A percentile compares a stretch with the other conserved stretches of the same genome.
These are phyloP conservation scores for Plectosphaerella sp. DNA, from an alignment of 2,329 filamentous ascomycete genomes.

Conservation along the genomic window DNA sequence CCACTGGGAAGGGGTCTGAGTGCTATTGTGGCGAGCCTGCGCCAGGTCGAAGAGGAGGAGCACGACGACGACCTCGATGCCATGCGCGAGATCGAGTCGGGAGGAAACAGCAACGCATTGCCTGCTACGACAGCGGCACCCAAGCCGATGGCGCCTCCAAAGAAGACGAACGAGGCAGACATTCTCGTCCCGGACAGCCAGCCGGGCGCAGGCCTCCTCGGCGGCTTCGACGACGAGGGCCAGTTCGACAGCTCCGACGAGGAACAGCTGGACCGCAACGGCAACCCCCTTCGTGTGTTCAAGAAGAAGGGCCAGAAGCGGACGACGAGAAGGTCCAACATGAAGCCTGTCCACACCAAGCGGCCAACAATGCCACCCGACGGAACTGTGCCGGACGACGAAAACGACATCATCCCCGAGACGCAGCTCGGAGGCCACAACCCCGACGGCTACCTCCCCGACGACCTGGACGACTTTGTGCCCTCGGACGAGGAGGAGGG, in stretches of 20 bases:
- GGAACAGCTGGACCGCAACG: constrained; percentile 47
- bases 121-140: constrained; percentile 3
- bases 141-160: constrained; percentile 15
- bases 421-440: constrained; percentile 26
- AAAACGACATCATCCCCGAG: constrained; percentile 33
- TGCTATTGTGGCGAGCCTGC: constrained; percentile 66
- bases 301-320: constrained; percentile 85
- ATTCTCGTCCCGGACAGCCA: constrained; percentile 41
- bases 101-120: constrained; percentile 17
- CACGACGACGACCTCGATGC: constrained; percentile 71
- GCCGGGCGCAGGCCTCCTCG: constrained; percentile 35
- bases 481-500: constrained; percentile 21
- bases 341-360: constrained; percentile 47
- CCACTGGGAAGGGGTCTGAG: constrained; percentile 67
- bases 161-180: constrained; percentile 21
- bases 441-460: constrained; percentile 18
- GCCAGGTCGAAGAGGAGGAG: constrained; percentile 64
- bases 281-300: constrained; percentile 57
- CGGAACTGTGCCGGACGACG: constrained; percentile 20
- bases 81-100: constrained; percentile 64
- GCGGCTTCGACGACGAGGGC: constrained; percentile 61
- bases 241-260: constrained; percentile 51
- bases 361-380: constrained; percentile 33
- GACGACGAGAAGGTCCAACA: constrained; percentile 66
- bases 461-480: constrained; percentile 27